Conservation (phyloP, 805 yeast genomes). For the Lachancea sp. region DNA sequence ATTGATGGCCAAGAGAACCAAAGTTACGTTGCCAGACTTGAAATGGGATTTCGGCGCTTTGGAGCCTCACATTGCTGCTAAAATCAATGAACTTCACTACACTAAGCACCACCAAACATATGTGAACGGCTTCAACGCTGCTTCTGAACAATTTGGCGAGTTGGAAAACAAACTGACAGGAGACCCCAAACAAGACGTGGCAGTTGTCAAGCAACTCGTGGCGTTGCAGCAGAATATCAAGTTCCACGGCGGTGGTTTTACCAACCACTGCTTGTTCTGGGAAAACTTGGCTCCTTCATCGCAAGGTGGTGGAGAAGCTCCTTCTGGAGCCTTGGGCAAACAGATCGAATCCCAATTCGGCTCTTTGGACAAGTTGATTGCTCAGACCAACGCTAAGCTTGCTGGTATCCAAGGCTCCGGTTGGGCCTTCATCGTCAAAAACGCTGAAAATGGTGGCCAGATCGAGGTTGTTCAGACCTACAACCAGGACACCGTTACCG, state of each 20-base stretch:
- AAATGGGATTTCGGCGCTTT: slow-evolving; percentile 79
- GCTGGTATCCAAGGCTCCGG: slow-evolving; percentile 94
- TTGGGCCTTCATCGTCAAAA: slow-evolving; percentile 88
- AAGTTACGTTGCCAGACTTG: slow-evolving; percentile 72
- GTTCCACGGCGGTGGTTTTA: slow-evolving; percentile 89
- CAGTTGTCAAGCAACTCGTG: slow-evolving; percentile 32
- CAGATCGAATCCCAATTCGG: slow-evolving; percentile 65
- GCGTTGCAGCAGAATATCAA: slow-evolving; percentile 69
- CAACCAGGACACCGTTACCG: slow-evolving; percentile 82
- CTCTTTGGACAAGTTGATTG: slow-evolving; percentile 59
- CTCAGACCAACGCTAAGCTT: slow-evolving; percentile 57
- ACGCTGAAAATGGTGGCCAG: slow-evolving; percentile 58
- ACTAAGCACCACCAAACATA: slow-evolving; percentile 90
- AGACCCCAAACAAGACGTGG: slow-evolving; percentile 33
- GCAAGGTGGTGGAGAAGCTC: slow-evolving; percentile 66
- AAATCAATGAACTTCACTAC: slow-evolving; percentile 82
- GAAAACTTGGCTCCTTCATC: slow-evolving; percentile 73
- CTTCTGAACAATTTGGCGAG: slow-evolving; percentile 64
- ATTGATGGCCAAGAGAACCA: slow-evolving; percentile 39
- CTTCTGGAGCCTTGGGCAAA: slow-evolving; percentile 48
- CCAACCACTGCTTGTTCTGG: slow-evolving; percentile 85
- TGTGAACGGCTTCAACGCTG: slow-evolving; percentile 76
- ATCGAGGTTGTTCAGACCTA: slow-evolving; percentile 74
- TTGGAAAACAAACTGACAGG: slow-evolving; percentile 56
- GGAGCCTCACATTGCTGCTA: slow-evolving; percentile 81